Percentiles rank a stretch among this genome's conserved stretches.
Evolutionary conservation across 2,329 filamentous ascomycete species (phyloP).

Genomic region (Pyrenophora seminiperda): DNA sequence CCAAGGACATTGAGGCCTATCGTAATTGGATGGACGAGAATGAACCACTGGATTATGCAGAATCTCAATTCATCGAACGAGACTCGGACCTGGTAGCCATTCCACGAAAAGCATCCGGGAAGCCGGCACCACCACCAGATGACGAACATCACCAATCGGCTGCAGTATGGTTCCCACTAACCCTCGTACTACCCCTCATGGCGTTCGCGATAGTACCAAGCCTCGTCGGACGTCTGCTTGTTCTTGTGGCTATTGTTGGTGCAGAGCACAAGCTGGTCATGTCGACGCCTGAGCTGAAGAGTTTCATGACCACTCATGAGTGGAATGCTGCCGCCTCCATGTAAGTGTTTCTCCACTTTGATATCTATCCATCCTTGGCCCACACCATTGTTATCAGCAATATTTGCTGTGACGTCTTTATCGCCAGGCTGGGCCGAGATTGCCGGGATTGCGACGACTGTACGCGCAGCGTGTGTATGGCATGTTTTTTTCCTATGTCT

Average conservation of each 20-base stretch:
- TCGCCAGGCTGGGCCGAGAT: neutral
- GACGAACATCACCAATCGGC: conserved; percentile 27
- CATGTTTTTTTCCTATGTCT: too few relatives aligned
- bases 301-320: conserved; percentile 46
- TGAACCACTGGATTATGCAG: conserved; percentile 62
- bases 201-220: conserved; percentile 52
- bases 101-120: conserved; percentile 27
- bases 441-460: neutral
- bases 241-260: conserved; percentile 47
- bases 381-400: neutral
- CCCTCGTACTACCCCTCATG: conserved; percentile 50
- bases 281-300: conserved; percentile 41
- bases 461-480: neutral
- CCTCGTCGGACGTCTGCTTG: conserved; percentile 48
- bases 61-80: conserved; percentile 64
- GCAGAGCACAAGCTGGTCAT: conserved; percentile 43
- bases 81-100: conserved; percentile 60
- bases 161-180: conserved; percentile 45
- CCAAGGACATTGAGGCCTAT: conserved; percentile 60
- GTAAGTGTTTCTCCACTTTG: conserved; percentile 43
- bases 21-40: conserved; percentile 61
- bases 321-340: conserved; percentile 48
- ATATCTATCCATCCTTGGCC: neutral
- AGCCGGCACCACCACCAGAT: conserved; percentile 22
- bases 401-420: neutral